Evolutionary conservation across 805 yeast species (phyloP).

Genomic region (Ogataea methanolica): DNA sequence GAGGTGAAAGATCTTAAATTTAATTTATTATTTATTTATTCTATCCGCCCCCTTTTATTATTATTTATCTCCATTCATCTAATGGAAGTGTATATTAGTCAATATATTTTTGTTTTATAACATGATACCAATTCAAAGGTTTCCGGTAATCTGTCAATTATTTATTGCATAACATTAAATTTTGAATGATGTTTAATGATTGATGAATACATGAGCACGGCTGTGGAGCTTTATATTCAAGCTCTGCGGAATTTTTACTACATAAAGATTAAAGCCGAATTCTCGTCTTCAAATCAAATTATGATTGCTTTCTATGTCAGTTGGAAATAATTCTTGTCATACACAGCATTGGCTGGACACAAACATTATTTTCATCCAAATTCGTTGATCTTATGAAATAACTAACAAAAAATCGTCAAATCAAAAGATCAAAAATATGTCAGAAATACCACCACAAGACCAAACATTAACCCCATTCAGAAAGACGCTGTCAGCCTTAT

Average conservation of each 20-base stretch:
- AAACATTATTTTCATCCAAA: no score
- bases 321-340: no score
- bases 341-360: no score
- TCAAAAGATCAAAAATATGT: neutral
- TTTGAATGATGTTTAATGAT: no score
- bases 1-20: conserved; percentile 87
- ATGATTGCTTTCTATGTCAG: no score
- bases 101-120: conserved; percentile 11
- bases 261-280: no score
- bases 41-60: conserved; percentile 1
- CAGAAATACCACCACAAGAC: neutral
- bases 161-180: no score
- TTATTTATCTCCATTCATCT: conserved; percentile 14
- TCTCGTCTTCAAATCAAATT: no score
- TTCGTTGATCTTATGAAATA: neutral
- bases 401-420: neutral
- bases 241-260: no score
- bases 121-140: neutral
- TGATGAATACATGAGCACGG: no score
- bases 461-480: neutral
- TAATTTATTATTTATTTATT: conserved; percentile 4
- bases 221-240: no score
- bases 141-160: neutral
- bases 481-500: conserved; percentile 6
- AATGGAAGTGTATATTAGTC: conserved; percentile 22